These are phyloP conservation scores for Eucalyptus curtisii DNA, from an alignment of 345 rosid genomes.

Conservation along the genomic window DNA sequence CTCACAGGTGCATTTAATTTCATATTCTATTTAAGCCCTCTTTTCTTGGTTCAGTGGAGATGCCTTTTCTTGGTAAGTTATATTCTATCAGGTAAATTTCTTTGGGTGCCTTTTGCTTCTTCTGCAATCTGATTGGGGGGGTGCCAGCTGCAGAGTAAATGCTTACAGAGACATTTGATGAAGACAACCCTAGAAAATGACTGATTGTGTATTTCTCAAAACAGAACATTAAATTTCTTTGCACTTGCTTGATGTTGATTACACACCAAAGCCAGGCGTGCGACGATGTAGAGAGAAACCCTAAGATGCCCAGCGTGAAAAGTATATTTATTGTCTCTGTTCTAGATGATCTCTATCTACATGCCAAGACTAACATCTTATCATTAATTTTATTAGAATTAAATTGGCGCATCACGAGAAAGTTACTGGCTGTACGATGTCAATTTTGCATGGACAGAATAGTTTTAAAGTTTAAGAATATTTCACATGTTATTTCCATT, in stretches of 20 bases:
- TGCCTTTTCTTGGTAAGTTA: not conserved
- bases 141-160: not conserved
- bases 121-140: not conserved
- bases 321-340: not conserved
- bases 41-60: not conserved
- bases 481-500: not conserved
- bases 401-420: not conserved
- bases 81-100: not conserved
- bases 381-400: not conserved
- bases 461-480: not conserved
- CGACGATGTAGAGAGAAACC: not conserved
- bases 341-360: not conserved
- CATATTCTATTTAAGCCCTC: not conserved
- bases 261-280: not conserved
- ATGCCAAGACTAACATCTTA: not conserved
- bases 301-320: not conserved
- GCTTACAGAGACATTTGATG: not conserved
- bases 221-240: not conserved
- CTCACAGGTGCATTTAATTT: not conserved
- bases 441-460: not conserved
- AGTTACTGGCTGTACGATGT: not conserved
- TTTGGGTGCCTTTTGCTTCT: not conserved
- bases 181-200: not conserved
- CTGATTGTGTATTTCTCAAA: not conserved
- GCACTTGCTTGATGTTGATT: not conserved